Evolutionary conservation across 148 eudicot species (phyloP).

Genomic region (Pouteria glomerata): DNA sequence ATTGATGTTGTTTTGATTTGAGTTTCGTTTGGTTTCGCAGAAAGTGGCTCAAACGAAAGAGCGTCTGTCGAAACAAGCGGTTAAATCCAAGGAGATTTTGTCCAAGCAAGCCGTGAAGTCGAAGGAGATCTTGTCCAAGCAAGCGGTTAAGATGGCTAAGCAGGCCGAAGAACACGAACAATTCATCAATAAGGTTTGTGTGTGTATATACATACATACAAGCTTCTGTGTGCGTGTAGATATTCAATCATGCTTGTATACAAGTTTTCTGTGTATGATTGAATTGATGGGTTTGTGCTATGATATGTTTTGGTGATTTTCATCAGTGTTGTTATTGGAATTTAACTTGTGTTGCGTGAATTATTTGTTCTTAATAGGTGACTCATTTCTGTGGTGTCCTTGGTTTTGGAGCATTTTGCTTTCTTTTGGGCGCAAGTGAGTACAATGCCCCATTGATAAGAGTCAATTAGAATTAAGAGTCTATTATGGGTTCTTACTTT

Average conservation of each 20-base stretch:
- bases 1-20: slow-evolving; percentile 6
- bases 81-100: slow-evolving; percentile 58
- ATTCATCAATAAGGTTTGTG: slow-evolving; percentile 76
- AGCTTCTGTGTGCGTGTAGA: background rate
- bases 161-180: slow-evolving; percentile 95
- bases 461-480: background rate
- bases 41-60: slow-evolving; percentile 81
- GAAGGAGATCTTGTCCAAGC: slow-evolving; percentile 82
- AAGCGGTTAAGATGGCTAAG: slow-evolving; percentile 76
- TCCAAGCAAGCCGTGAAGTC: slow-evolving; percentile 49
- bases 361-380: slow-evolving; percentile 43
- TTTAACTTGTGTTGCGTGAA: background rate
- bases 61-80: slow-evolving; percentile 38
- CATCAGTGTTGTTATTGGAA: background rate
- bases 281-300: slow-evolving; percentile 5
- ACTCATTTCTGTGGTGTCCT: slow-evolving; percentile 83
- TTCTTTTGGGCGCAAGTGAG: slow-evolving; percentile 95
- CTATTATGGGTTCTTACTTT: background rate
- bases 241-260: background rate
- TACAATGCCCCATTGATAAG: slow-evolving; percentile 3
- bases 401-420: slow-evolving; percentile 97
- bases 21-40: slow-evolving; percentile 29
- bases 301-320: background rate
- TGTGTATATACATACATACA: background rate
- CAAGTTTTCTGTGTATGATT: background rate